Evolutionary conservation across 352 stramenopile genomes (phyloP).

Genomic region (Globisporangium nagaii): DNA sequence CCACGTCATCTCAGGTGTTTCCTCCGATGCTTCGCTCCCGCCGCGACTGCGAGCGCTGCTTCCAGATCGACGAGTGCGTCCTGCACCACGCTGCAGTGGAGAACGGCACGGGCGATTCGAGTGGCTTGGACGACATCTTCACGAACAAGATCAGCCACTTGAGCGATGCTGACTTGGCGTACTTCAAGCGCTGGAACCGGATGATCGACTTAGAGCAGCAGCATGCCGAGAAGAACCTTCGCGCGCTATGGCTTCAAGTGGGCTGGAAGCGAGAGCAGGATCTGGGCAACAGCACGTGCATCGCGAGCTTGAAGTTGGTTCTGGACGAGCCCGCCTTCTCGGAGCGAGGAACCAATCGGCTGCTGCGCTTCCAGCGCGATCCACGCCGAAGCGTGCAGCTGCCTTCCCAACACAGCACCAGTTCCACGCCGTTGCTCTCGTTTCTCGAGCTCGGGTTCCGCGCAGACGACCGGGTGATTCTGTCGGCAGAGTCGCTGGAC

Average conservation of each 20-base stretch:
- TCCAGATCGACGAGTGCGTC: slow-evolving; percentile 81
- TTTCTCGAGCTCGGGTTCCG: slow-evolving; percentile 56
- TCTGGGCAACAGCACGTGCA: slow-evolving; percentile 45
- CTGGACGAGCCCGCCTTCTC: slow-evolving; percentile 27
- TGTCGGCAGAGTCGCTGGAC: slow-evolving; percentile 68
- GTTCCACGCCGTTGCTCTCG: slow-evolving; percentile 11
- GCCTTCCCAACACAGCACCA: neutral
- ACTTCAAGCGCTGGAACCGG: slow-evolving; percentile 73
- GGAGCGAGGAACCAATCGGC: slow-evolving; percentile 29
- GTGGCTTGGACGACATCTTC: slow-evolving; percentile 68
- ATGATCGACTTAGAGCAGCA: slow-evolving; percentile 76
- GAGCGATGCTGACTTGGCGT: slow-evolving; percentile 35
- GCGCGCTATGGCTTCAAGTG: slow-evolving; percentile 58
- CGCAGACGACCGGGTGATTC: slow-evolving; percentile 64
- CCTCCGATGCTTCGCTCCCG: slow-evolving; percentile 69
- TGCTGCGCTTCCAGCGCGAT: slow-evolving; percentile 50
- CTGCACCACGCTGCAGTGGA: slow-evolving; percentile 77
- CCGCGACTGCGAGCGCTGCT: slow-evolving; percentile 73
- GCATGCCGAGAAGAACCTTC: slow-evolving; percentile 59
- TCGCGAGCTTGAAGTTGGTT: slow-evolving; percentile 49
- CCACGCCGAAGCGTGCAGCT: slow-evolving; percentile 12
- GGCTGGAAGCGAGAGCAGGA: slow-evolving; percentile 51
- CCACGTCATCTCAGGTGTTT: slow-evolving; percentile 41
- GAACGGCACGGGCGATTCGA: slow-evolving; percentile 59
- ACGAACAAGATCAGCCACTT: slow-evolving; percentile 52